Evolutionary conservation across 2,329 filamentous ascomycete genomes (phyloP).

Genomic region (Raffaelea ambrosiae): DNA sequence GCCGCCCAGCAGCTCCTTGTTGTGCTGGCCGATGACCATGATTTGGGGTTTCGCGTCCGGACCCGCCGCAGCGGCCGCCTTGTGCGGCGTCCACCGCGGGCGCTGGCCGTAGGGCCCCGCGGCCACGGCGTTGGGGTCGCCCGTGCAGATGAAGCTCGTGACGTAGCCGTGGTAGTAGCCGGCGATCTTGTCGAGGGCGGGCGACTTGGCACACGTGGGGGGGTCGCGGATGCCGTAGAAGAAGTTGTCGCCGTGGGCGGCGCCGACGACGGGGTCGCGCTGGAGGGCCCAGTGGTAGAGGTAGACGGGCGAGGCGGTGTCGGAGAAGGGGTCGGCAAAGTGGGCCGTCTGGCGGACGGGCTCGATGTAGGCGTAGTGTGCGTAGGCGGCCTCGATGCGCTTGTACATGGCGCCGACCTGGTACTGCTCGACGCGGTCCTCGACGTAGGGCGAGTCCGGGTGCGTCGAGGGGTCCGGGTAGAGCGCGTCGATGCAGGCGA

Average conservation of each 20-base stretch:
- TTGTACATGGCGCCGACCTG: too few species aligned
- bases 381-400: constrained; percentile 44
- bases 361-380: constrained; percentile 44
- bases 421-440: too few species aligned
- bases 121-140: constrained; percentile 21
- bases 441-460: neutral
- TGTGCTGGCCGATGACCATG: constrained; percentile 35
- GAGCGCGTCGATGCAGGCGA: neutral
- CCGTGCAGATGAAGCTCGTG: constrained; percentile 36
- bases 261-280: constrained; percentile 31
- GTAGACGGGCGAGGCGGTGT: constrained; percentile 38
- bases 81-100: constrained; percentile 1
- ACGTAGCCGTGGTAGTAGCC: constrained; percentile 36
- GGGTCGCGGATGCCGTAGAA: constrained; percentile 35
- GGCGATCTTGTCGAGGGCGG: constrained; percentile 31
- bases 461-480: neutral
- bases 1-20: constrained; percentile 39
- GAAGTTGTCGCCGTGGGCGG: constrained; percentile 40
- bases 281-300: constrained; percentile 46
- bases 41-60: too few species aligned
- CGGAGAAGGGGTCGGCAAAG: constrained; percentile 11
- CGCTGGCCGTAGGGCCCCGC: neutral
- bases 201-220: constrained; percentile 23
- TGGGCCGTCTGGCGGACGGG: constrained; percentile 40
- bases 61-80: neutral